phyloP scores from a whole-genome alignment of 805 yeast species.

The Cyberlindnera suaveolens region DNA sequence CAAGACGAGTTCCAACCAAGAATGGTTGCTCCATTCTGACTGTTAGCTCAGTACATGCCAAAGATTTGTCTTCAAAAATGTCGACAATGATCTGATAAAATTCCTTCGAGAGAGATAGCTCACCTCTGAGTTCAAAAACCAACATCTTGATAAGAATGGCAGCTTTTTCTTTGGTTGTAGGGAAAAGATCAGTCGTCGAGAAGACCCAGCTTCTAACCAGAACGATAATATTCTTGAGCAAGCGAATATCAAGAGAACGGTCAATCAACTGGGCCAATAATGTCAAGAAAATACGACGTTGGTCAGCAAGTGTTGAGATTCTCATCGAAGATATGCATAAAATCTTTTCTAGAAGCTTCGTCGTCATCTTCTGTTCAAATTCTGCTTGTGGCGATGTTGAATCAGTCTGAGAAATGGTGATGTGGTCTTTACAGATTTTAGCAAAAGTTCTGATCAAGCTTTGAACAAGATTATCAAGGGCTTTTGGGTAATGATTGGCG shows the following conservation, averaged over 20 bases:
- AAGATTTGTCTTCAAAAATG: constrained; percentile 72
- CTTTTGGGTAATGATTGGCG: constrained; percentile 65
- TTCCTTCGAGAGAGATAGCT: constrained; percentile 65
- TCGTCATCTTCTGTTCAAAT: constrained; percentile 74
- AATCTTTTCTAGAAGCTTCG: constrained; percentile 67
- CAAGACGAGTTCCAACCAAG: constrained; percentile 83
- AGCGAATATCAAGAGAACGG: constrained; percentile 70
- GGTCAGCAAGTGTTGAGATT: constrained; percentile 86
- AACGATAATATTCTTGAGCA: constrained; percentile 66
- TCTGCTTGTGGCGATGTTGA: constrained; percentile 37
- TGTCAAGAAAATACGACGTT: constrained; percentile 81
- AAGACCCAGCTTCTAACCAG: constrained; percentile 90
- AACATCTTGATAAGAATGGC: constrained; percentile 91
- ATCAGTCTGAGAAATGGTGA: constrained; percentile 44
- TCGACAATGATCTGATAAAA: constrained; percentile 84
- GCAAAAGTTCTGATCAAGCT: constrained; percentile 81
- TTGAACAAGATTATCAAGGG: constrained; percentile 70
- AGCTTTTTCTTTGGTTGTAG: constrained; percentile 93
- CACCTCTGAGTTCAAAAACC: constrained; percentile 85
- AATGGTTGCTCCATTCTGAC: constrained; percentile 96
- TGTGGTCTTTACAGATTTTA: constrained; percentile 83
- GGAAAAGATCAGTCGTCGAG: constrained; percentile 74
- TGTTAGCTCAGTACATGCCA: constrained; percentile 81
- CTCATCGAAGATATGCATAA: constrained; percentile 73
- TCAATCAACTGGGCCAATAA: constrained; percentile 87